These are phyloP conservation scores for Boletellus sp. DNA, from an alignment of 768 basidiomycete species.

Conservation along the genomic window DNA sequence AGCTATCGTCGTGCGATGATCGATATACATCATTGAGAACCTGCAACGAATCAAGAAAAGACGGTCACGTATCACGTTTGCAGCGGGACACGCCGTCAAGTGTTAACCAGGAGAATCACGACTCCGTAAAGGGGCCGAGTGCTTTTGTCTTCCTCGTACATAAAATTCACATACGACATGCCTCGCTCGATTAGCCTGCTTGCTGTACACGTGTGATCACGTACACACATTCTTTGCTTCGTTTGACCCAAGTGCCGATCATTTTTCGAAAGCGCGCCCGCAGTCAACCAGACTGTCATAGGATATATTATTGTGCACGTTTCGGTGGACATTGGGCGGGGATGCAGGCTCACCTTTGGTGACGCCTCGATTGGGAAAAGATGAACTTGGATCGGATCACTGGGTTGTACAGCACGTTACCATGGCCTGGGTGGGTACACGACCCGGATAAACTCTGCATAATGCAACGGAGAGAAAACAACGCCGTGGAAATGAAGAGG, in stretches of 20 bases:
- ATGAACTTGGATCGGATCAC: not conserved
- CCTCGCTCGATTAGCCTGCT: not conserved
- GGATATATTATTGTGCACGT: not conserved
- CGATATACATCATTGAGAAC: not conserved
- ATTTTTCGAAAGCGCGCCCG: not conserved
- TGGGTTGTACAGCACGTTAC: not conserved
- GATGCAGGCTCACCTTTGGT: not conserved
- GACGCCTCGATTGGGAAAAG: slow-evolving; percentile 1
- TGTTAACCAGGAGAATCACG: no score
- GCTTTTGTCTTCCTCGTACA: not conserved
- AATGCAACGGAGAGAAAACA: not conserved
- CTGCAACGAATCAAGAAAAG: slow-evolving; percentile 1
- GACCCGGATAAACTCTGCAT: not conserved
- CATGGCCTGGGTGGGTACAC: not conserved
- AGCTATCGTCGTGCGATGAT: not conserved
- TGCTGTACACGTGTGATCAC: not conserved
- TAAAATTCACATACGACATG: not conserved
- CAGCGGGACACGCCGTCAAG: slow-evolving; percentile 1
- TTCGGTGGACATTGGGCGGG: slow-evolving; percentile 7
- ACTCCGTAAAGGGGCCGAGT: not conserved
- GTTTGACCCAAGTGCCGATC: slow-evolving; percentile 8
- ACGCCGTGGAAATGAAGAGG: not conserved
- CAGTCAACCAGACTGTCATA: slow-evolving; percentile 3
- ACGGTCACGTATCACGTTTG: slow-evolving; percentile 4
- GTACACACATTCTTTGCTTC: not conserved